Evolutionary conservation across 2,329 filamentous ascomycete species (phyloP), one percentile per base, ranked within the genome.

Genomic region (Trematosphaeria pertusa): DNA sequence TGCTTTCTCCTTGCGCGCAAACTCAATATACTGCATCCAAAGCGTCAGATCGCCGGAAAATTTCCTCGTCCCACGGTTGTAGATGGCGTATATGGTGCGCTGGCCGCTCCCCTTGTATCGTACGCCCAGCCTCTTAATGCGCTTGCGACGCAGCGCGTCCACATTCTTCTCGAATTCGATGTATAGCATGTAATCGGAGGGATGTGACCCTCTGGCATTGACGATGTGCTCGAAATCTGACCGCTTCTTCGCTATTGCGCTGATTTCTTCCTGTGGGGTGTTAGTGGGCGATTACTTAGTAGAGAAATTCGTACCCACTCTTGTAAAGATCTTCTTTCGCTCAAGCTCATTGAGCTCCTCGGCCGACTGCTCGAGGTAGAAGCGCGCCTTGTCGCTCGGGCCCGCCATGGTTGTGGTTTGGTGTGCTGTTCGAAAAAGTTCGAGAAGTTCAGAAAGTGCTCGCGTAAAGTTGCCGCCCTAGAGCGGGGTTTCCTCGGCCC

Each of bases 221-320:
- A 97, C 84, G 47, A 86, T 88, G 75, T 97, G 93, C 72, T 99
- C 94, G 70, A 92, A 95, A 62, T 95, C 89, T 65, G 91, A 96
- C 61, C 94, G 87, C 72, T 94, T 96, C 67, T 87, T 87, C 41
- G 95, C 87, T 56, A 99, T 91, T 35, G 87, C 87, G 52, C 85
- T 83, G 69, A 99, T 96, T 56, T 99, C 93, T 58, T 95, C 89
- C 86, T 94, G n/a, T n/a, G n/a, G n/a, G n/a, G n/a, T n/a, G n/a
- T n/a, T n/a, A n/a, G n/a, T 62, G 24, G 17, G 34, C 31, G 10
- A 34, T 17, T 6, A 15, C 37, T 59, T 43, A 56, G 56, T 34
- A 30, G 21, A 15, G n/a, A 19, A 12, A n/a, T 34, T 37, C 18
- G 11, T 6, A 34, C 30, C 9, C 72, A 89, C 89, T 77, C 87